phyloP scores from a whole-genome alignment of 371 early-diverging fungal species.

The Mucor sp. region DNA sequence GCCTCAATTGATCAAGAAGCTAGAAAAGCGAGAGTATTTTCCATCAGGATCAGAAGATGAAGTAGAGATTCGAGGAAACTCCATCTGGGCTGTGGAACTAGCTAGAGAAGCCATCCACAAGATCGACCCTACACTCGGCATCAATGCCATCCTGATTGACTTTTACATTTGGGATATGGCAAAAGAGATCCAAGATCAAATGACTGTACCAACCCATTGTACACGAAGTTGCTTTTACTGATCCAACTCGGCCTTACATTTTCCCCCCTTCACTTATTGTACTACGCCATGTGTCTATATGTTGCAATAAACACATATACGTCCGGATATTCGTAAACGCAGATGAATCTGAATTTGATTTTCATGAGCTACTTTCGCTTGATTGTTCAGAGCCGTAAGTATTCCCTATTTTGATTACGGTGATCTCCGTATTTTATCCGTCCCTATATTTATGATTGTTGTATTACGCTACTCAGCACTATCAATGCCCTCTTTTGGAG shows the following conservation, averaged over 20 bases:
- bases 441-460: not conserved
- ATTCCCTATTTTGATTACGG: not conserved
- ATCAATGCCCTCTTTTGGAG: not conserved
- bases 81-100: constrained; percentile 85
- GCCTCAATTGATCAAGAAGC: constrained; percentile 45
- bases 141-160: constrained; percentile 83
- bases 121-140: constrained; percentile 19
- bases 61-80: constrained; percentile 85
- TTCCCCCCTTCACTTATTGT: not conserved
- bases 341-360: not conserved
- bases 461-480: no score
- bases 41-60: constrained; percentile 69
- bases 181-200: constrained; percentile 63
- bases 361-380: not conserved
- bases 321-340: not conserved
- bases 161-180: constrained; percentile 92
- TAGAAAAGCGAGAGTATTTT: constrained; percentile 51
- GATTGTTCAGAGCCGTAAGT: not conserved
- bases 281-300: not conserved
- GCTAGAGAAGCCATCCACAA: constrained; percentile 56
- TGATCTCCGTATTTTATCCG: not conserved
- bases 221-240: constrained; percentile 80
- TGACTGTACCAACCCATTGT: constrained; percentile 75
- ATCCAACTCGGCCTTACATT: not conserved
- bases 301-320: not conserved